Conservation (phyloP, 2,329 filamentous ascomycete genomes). For the Pseudocercospora musae region DNA sequence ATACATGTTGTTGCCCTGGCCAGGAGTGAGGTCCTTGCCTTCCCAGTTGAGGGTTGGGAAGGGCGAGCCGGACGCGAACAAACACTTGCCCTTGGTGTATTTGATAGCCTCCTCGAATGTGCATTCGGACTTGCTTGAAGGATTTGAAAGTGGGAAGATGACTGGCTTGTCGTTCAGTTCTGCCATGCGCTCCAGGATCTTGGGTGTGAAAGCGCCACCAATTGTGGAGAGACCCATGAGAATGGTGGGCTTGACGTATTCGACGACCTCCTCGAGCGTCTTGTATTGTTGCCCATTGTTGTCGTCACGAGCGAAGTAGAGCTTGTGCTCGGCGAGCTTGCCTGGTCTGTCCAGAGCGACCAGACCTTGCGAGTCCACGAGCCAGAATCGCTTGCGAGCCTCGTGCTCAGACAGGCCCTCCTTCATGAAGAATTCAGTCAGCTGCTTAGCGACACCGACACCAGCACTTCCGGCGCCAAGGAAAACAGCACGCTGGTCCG, state of each 20-base stretch:
- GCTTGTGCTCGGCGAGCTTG: constrained; percentile 80
- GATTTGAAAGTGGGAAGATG: constrained; percentile 91
- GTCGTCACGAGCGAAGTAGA: constrained; percentile 64
- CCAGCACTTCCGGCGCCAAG: constrained; percentile 93
- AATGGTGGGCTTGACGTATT: constrained; percentile 91
- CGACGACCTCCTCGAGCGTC: constrained; percentile 84
- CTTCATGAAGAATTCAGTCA: constrained; percentile 94
- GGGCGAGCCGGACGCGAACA: constrained; percentile 94
- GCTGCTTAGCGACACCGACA: constrained; percentile 95
- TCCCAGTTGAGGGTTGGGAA: constrained; percentile 63
- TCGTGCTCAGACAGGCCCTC: constrained; percentile 85
- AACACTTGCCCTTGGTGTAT: constrained; percentile 75
- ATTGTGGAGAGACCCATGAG: constrained; percentile 93
- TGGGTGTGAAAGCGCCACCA: constrained; percentile 88
- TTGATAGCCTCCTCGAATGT: constrained; percentile 90
- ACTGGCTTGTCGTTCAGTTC: constrained; percentile 66
- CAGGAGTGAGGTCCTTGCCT: constrained; percentile 48
- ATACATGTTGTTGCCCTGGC: constrained; percentile 70
- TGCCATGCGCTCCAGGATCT: constrained; percentile 65
- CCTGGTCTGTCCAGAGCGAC: constrained; percentile 92
- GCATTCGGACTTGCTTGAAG: constrained; percentile 93
- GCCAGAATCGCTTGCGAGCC: constrained; percentile 89
- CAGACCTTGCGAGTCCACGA: constrained; percentile 86
- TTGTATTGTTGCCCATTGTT: constrained; percentile 66
- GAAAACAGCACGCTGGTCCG: constrained; percentile 93